phyloP scores from a whole-genome alignment of 495 filamentous ascomycete genomes.

The Terfezia claveryi region DNA sequence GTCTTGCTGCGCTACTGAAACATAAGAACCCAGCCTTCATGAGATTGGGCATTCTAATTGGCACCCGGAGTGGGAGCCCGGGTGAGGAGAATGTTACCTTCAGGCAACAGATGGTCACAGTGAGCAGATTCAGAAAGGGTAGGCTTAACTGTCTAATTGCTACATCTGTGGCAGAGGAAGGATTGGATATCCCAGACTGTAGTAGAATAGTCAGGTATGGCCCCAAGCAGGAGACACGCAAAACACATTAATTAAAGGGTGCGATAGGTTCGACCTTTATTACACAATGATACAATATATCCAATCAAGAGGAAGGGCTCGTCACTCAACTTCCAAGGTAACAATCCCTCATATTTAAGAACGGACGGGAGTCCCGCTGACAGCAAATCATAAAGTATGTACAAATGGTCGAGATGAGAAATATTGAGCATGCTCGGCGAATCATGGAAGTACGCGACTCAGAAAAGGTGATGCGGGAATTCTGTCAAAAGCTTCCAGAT shows the following conservation, averaged over 20 bases:
- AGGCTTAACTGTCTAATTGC: conserved; percentile 76
- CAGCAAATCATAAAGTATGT: conserved; percentile 33
- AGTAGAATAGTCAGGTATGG: conserved; percentile 53
- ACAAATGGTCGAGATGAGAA: conserved; percentile 56
- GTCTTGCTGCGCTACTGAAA: conserved; percentile 43
- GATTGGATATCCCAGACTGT: conserved; percentile 88
- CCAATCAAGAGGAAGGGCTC: conserved; percentile 78
- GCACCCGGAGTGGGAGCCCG: conserved; percentile 24
- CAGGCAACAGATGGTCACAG: conserved; percentile 50
- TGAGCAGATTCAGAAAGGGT: conserved; percentile 57
- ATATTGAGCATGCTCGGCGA: conserved; percentile 32
- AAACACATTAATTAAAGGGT: not conserved
- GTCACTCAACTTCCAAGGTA: conserved; percentile 43
- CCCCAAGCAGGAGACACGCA: not conserved
- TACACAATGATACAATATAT: conserved; percentile 84
- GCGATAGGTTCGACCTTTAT: conserved; percentile 57
- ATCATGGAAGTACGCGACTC: conserved; percentile 33
- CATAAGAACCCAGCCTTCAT: conserved; percentile 36
- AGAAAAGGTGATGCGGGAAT: conserved; percentile 42
- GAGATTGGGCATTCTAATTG: conserved; percentile 43
- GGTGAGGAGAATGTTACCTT: conserved; percentile 41
- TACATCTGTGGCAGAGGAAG: conserved; percentile 85
- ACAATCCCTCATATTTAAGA: not conserved
- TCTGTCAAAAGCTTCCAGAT: conserved; percentile 53
- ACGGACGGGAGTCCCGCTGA: not conserved